Conservation (phyloP, 2,329 filamentous ascomycete genomes). For the Alternaria atra region DNA sequence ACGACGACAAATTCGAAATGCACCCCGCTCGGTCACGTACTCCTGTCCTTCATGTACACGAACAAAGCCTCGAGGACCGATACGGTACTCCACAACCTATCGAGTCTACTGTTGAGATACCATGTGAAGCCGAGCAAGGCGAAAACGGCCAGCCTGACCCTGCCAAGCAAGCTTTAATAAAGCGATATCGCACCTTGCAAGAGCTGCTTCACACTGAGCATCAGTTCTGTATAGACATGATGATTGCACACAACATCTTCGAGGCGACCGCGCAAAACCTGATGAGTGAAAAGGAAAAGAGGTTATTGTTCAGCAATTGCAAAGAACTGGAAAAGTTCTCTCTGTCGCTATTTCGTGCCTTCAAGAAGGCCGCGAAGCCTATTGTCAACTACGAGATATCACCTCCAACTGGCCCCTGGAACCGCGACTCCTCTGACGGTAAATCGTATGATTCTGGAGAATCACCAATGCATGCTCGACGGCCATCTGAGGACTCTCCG, state of each 20-base stretch:
- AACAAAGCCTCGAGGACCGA: constrained; percentile 28
- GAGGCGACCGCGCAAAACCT: constrained; percentile 87
- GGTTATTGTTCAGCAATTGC: constrained; percentile 90
- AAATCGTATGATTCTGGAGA: constrained; percentile 27
- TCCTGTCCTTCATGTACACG: constrained; percentile 29
- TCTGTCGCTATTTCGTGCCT: constrained; percentile 75
- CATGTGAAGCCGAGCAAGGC: constrained; percentile 19
- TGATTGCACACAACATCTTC: constrained; percentile 96
- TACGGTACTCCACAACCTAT: constrained; percentile 30
- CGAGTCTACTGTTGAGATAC: constrained; percentile 17
- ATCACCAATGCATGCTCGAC: constrained; percentile 25
- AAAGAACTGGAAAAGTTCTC: constrained; percentile 91
- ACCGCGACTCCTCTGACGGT: constrained; percentile 32
- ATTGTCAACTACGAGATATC: constrained; percentile 69
- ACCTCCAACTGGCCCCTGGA: constrained; percentile 37
- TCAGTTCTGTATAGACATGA: constrained; percentile 93
- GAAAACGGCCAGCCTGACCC: constrained; percentile 34
- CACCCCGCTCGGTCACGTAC: constrained; percentile 35
- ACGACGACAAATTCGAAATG: constrained; percentile 31
- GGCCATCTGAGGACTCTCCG: constrained; percentile 31
- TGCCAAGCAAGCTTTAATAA: constrained; percentile 63
- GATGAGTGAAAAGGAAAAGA: constrained; percentile 83
- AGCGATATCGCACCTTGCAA: constrained; percentile 85
- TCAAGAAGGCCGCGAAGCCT: constrained; percentile 81
- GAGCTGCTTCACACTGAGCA: constrained; percentile 94